Percentiles rank a stretch among this genome's conserved stretches.
phyloP scores from a whole-genome alignment of 768 basidiomycete species.

The Tulasnella calospora region DNA sequence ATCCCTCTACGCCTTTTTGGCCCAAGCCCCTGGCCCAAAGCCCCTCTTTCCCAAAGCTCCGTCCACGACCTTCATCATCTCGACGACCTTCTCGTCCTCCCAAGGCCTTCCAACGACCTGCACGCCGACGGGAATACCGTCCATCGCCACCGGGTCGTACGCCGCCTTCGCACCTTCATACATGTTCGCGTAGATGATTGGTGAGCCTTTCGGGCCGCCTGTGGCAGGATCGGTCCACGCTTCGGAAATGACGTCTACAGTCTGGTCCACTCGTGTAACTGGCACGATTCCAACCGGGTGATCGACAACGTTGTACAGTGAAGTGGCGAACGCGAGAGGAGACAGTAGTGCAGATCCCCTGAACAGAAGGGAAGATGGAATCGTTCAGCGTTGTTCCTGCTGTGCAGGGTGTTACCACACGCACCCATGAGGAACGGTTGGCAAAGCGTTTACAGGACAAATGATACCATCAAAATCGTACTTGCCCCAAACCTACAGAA shows the following conservation, averaged over 20 bases:
- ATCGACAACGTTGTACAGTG: conserved; percentile 73
- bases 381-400: too few species aligned
- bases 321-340: conserved; percentile 51
- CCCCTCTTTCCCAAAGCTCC: conserved; percentile 57
- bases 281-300: conserved; percentile 68
- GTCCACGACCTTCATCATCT: conserved; percentile 75
- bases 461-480: conserved; percentile 67
- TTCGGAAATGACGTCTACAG: conserved; percentile 53
- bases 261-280: conserved; percentile 71
- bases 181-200: conserved; percentile 53
- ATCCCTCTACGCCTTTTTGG: background rate
- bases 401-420: too few species aligned
- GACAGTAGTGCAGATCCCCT: conserved; percentile 43
- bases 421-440: conserved; percentile 66
- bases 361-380: conserved; percentile 15
- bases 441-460: conserved; percentile 67
- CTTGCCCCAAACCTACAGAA: conserved; percentile 62
- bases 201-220: conserved; percentile 49
- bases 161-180: conserved; percentile 47
- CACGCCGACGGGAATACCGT: conserved; percentile 78
- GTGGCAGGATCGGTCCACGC: conserved; percentile 46
- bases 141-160: conserved; percentile 66
- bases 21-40: conserved; percentile 59
- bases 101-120: conserved; percentile 74
- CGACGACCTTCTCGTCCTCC: conserved; percentile 81